phyloP scores from a whole-genome alignment of 768 basidiomycete species.

The Xanthoconium stramineum region DNA sequence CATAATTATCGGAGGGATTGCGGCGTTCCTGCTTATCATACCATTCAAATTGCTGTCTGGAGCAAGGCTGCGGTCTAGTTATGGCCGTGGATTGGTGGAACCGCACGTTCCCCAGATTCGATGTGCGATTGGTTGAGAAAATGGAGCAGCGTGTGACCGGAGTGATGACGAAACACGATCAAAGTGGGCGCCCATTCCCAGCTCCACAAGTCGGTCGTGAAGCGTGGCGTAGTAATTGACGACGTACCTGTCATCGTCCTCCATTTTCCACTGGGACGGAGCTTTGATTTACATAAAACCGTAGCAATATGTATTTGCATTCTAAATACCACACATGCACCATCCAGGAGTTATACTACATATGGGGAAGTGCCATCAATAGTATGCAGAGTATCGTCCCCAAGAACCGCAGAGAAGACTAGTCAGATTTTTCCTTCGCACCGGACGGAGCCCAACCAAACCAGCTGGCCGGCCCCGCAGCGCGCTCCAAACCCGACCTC shows the following conservation, averaged over 20 bases:
- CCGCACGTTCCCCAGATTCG: neutral
- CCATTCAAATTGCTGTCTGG: neutral
- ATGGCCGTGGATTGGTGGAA: neutral
- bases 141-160: too few relatives aligned
- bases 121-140: neutral
- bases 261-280: too few relatives aligned
- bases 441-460: slow-evolving; percentile 33
- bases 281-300: neutral
- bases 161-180: too few relatives aligned
- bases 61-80: neutral
- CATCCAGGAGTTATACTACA: slow-evolving; percentile 1
- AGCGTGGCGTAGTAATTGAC: too few relatives aligned
- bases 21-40: neutral
- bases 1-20: neutral
- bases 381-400: neutral
- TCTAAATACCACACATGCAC: slow-evolving; percentile 5
- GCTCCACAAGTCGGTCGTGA: too few relatives aligned
- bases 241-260: too few relatives aligned
- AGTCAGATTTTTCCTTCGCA: slow-evolving; percentile 23
- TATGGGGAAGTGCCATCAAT: neutral
- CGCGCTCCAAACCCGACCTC: slow-evolving; percentile 18
- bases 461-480: slow-evolving; percentile 32
- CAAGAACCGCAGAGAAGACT: neutral
- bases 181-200: too few relatives aligned
- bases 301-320: slow-evolving; percentile 1